Percentiles rank a stretch among this genome's conserved stretches.
These are phyloP conservation scores for Neophaeococcomyces mojaviensis DNA, from an alignment of 2,329 filamentous ascomycete species.

Conservation along the genomic window DNA sequence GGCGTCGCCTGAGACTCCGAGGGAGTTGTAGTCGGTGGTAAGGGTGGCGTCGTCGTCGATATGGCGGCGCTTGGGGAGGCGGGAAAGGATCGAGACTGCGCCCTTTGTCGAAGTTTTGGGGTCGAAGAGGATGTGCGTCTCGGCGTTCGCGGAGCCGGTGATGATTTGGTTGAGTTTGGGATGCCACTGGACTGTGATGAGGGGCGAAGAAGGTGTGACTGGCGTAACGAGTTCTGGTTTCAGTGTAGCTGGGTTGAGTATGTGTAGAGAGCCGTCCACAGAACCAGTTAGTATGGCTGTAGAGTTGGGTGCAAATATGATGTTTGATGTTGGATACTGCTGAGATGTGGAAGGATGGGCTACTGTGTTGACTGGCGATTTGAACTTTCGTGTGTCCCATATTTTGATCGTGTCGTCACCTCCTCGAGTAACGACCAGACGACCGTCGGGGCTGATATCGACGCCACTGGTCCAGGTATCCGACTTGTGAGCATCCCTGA, in stretches of 20 bases:
- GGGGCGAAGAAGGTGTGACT: slow-evolving; percentile 73
- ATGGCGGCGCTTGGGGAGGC: slow-evolving; percentile 88
- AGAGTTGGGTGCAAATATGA: slow-evolving; percentile 78
- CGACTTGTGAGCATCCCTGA: slow-evolving; percentile 71
- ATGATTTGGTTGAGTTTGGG: slow-evolving; percentile 92
- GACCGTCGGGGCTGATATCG: slow-evolving; percentile 82
- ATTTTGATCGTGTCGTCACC: slow-evolving; percentile 90
- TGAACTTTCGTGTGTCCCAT: slow-evolving; percentile 96
- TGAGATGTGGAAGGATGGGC: slow-evolving; percentile 74
- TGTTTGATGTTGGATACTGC: slow-evolving; percentile 76
- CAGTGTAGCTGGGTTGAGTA: slow-evolving; percentile 87
- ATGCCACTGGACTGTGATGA: slow-evolving; percentile 87
- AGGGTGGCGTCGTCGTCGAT: slow-evolving; percentile 86
- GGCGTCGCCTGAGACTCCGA: slow-evolving; percentile 72
- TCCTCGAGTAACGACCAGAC: slow-evolving; percentile 82
- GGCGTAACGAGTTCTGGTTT: slow-evolving; percentile 76
- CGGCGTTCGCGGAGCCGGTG: slow-evolving; percentile 83
- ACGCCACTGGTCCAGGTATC: slow-evolving; percentile 89
- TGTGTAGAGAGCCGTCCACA: slow-evolving; percentile 75
- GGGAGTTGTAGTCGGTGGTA: slow-evolving; percentile 70
- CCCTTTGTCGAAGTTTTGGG: slow-evolving; percentile 74
- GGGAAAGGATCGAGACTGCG: slow-evolving; percentile 82
- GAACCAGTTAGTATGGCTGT: slow-evolving; percentile 86
- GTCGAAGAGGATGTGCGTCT: slow-evolving; percentile 85
- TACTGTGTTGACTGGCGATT: slow-evolving; percentile 72